phyloP scores from a whole-genome alignment of 192 early-diverging fungal species.

The Geranomyces michiganensis region DNA sequence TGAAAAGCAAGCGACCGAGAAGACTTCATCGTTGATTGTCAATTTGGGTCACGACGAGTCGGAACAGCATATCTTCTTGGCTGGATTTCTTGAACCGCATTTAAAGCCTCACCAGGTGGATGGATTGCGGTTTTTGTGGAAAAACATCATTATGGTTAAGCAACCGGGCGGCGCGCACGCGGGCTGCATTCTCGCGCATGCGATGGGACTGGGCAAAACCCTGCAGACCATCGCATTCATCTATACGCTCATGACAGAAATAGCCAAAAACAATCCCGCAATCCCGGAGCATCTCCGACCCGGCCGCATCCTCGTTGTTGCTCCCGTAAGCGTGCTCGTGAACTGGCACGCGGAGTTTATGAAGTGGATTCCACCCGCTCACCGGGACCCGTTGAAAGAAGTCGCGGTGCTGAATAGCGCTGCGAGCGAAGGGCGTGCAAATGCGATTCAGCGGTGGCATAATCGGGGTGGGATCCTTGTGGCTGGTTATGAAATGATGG shows the following conservation, averaged over 20 bases:
- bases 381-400: too few relatives aligned
- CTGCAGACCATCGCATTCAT: slow-evolving; percentile 75
- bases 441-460: slow-evolving; percentile 50
- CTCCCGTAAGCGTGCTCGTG: slow-evolving; percentile 66
- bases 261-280: slow-evolving; percentile 53
- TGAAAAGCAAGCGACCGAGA: slow-evolving; percentile 1
- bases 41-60: slow-evolving; percentile 67
- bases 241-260: slow-evolving; percentile 67
- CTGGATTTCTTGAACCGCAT: slow-evolving; percentile 53
- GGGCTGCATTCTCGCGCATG: slow-evolving; percentile 82
- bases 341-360: slow-evolving; percentile 72
- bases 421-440: too few relatives aligned
- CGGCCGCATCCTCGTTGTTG: slow-evolving; percentile 70
- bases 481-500: slow-evolving; percentile 67
- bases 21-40: slow-evolving; percentile 45
- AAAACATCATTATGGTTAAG: slow-evolving; percentile 70
- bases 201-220: slow-evolving; percentile 87
- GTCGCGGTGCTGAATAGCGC: too few relatives aligned
- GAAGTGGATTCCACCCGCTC: neutral
- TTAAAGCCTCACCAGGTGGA: slow-evolving; percentile 74
- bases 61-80: slow-evolving; percentile 58
- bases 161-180: slow-evolving; percentile 33
- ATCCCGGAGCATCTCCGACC: slow-evolving; percentile 57
- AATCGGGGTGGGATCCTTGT: slow-evolving; percentile 68
- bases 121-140: slow-evolving; percentile 82